phyloP scores from a whole-genome alignment of 2,329 filamentous ascomycete species.

The Trichoderma harzianum region DNA sequence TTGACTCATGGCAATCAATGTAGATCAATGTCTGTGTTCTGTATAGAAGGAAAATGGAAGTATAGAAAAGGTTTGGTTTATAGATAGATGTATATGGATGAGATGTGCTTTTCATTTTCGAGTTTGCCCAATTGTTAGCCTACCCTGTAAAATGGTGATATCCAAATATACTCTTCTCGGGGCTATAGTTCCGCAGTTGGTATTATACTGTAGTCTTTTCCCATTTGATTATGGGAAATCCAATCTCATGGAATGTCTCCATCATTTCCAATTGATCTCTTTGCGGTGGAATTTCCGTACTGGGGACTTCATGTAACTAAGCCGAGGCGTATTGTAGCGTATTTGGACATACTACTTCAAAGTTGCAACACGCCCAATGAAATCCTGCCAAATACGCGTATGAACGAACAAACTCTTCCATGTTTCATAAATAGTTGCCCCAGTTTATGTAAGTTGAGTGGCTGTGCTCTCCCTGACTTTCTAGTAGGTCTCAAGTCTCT shows the following conservation, averaged over 20 bases:
- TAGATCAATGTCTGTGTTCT: neutral
- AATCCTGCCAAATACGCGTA: neutral
- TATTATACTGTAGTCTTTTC: neutral
- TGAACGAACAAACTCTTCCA: neutral
- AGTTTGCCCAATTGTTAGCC: neutral
- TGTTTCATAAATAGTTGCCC: neutral
- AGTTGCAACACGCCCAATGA: neutral
- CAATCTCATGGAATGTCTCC: neutral
- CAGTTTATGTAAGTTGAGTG: neutral
- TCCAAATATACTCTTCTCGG: neutral
- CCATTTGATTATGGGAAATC: too few species aligned
- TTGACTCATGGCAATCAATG: neutral
- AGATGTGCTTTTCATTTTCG: neutral
- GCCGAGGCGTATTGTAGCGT: neutral
- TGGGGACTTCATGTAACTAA: accelerated
- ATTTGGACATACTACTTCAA: neutral
- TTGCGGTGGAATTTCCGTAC: neutral
- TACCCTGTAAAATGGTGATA: neutral
- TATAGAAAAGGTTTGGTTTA: neutral
- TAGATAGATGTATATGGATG: neutral
- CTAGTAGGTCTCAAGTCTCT: neutral
- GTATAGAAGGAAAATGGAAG: neutral
- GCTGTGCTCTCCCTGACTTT: neutral
- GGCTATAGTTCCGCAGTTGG: neutral
- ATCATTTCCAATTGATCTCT: neutral